Base-by-base conservation (phyloP, 2,329 filamentous ascomycete species). In the Apiospora marii region DNA sequence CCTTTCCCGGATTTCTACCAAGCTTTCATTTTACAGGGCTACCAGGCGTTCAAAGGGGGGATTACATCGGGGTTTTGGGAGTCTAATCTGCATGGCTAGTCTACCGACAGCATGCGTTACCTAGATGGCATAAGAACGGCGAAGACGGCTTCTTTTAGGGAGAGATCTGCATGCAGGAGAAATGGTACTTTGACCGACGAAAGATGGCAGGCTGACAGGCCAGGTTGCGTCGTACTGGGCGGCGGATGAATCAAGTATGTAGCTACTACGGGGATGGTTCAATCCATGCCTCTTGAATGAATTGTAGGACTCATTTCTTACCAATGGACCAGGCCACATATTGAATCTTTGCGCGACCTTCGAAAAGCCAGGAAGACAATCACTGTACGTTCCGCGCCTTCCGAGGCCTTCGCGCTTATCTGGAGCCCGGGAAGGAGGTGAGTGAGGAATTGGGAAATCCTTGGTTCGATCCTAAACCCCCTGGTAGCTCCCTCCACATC, bases 41-140 rank as follows among this genome's bases (percentile, higher is more conserved):
- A 64, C 22, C 34, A 64, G 58, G 58, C 19, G 58, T 64, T 64
- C 58, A 41, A 41, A 24, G 58, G 58, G 34, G 3, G 3, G 34
- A 12, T 4, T 64, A 41, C 19, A 41, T 34, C 53, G 53, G 53
- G 53, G 27, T 34, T 58, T 19, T 5, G 30, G 53, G 27, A 24
- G 19, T 19, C 24, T 2, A 22, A 34, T 22, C 22, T 61, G 58
- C 34, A 41, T 22, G 58, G 30, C 34, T 64, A 22, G 22, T 64
- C 58, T 41, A 64, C 34, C 34, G 58, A 64, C 58, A 64, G 58
- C 34, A 2, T 64, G 58, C 34, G 34, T 12, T 64, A 64, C 41
- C 22, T 64, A 64, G 58, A 64, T 64, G 58, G 58, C 58, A 64
- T 41, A 64, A 64, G 58, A 64, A n/a, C 10, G 24, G 58, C 58